Evolutionary conservation across 768 basidiomycete genomes (phyloP).

Genomic region (Boletus vermiculosoides): DNA sequence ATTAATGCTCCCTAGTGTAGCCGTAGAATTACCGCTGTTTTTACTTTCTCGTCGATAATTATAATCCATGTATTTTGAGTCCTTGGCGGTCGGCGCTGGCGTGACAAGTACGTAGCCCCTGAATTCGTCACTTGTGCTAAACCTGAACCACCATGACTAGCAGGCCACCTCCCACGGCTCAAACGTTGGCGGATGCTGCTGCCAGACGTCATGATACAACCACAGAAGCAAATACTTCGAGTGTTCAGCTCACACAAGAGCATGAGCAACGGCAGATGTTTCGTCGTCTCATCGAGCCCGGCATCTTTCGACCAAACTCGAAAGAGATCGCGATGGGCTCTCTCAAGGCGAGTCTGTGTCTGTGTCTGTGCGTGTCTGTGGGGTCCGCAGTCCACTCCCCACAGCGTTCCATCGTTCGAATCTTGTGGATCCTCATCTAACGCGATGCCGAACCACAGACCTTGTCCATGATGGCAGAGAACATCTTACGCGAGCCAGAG

Average conservation of each 20-base stretch:
- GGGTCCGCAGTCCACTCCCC: background rate
- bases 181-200: constrained; percentile 31
- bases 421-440: background rate
- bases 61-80: background rate
- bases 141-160: constrained; percentile 13
- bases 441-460: constrained; percentile 37
- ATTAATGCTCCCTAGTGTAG: constrained; percentile 4
- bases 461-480: constrained; percentile 65
- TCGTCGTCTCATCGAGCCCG: constrained; percentile 75
- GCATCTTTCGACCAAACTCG: constrained; percentile 70
- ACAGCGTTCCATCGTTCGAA: background rate
- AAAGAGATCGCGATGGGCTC: constrained; percentile 57
- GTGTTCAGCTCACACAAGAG: constrained; percentile 37
- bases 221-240: background rate
- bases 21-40: background rate
- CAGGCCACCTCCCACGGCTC: constrained; percentile 13
- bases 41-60: background rate
- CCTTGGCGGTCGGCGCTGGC: too few species aligned
- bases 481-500: constrained; percentile 69
- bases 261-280: constrained; percentile 71
- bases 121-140: background rate
- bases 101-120: constrained; percentile 14
- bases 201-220: constrained; percentile 22
- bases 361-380: background rate
- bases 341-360: constrained; percentile 49